Base-by-base conservation (phyloP, 495 filamentous ascomycete species). In the Penicillium lividum region DNA sequence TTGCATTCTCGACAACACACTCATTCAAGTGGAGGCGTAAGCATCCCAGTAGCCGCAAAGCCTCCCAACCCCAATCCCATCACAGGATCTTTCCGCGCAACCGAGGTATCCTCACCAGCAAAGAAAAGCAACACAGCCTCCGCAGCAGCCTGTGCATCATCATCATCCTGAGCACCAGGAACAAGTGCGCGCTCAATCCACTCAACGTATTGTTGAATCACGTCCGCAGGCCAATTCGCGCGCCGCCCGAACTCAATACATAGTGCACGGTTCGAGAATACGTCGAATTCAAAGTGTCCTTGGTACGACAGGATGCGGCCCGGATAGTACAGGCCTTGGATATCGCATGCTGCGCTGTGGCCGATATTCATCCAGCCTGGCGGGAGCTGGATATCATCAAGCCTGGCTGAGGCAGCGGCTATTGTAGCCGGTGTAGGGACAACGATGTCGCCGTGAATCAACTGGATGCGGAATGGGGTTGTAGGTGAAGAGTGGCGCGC, bases 231-330 rank as follows among this genome's bases (percentile, higher is more conserved):
- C 74, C 74, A 78, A 9, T 62, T 64, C 27, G 8, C 28, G 34
- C 73, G 56, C 48, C 61, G 60, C 7, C 61, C 73, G 65, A 77
- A 77, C 38, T 75, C 73, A 7, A 52, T 16, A 13, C 62, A 61
- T 52, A 70, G 64, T 62, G 74, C 74, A 13, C 57, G 45, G 36
- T 76, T 81, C 16, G 68, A 61, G 36, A 71, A 75, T 4, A 56
- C 50, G 56, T 80, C 76, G 42, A 81, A 77, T 49, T 76, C 77
- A 48, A 78, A 73, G 64, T 79, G 76, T 0, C 73, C 73, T 51
- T 78, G 76, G 40, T 72, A 77, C 15, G 73, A 70, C 59, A 79
- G 60, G 15, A 77, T 60, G 29, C 72, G 58, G 0, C 66, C 69
- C 0, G 67, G 70, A 29, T 62, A 61, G 53, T 77, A 79, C 7